Base-by-base conservation (phyloP, 2,329 filamentous ascomycete species). In the Hymenoscyphus scutula region DNA sequence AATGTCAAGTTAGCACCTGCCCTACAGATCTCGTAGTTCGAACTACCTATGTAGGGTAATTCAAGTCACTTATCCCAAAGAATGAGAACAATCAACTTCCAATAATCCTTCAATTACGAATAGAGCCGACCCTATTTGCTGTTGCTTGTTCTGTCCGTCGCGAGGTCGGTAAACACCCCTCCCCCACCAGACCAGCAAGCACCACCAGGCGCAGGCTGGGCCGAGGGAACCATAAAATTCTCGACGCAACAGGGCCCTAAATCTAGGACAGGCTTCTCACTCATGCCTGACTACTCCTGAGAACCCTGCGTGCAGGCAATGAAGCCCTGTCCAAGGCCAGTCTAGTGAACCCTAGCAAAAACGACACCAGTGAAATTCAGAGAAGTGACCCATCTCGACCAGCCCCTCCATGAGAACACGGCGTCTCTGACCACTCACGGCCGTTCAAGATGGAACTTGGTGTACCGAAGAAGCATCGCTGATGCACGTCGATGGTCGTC, bases 391-490 rank as follows among this genome's bases (percentile, higher is more conserved):
- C 34, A 58, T 37, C 34, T 37, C 34, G 13, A 37, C 34, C 34
- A 37, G 34, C 34, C 34, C 34, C 34, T 37, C 13, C 34, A 37
- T 13, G 3, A 37, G 54, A 34, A 34, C 15, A 13, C 19, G 23
- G 54, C 53, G 27, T n/a, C n/a, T 30, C 37, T 25, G 17, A 6
- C 30, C 54, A 56, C 54, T 38, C 37, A 45, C 17, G 17, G 56
- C 5, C 17, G 13, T 7, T n/a, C 17, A 30, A 23, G 27, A 45
- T n/a, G n/a, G 11, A 23, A 23, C n/a, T 51, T 23, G 45, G 38
- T 25, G 57, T 59, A 59, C 45, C 57, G 45, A 53, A 53, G 37
- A 23, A 48, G 19, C 38, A 58, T 29, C 41, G 30, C 54, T 23
- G 19, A 32, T 32, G 19, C 30, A 34, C 30, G 37, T 23, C n/a